Percentiles rank a stretch among this genome's conserved stretches.
These are phyloP conservation scores for Vitis cinerea DNA, from an alignment of 164 flowering plant genomes.

Conservation along the genomic window DNA sequence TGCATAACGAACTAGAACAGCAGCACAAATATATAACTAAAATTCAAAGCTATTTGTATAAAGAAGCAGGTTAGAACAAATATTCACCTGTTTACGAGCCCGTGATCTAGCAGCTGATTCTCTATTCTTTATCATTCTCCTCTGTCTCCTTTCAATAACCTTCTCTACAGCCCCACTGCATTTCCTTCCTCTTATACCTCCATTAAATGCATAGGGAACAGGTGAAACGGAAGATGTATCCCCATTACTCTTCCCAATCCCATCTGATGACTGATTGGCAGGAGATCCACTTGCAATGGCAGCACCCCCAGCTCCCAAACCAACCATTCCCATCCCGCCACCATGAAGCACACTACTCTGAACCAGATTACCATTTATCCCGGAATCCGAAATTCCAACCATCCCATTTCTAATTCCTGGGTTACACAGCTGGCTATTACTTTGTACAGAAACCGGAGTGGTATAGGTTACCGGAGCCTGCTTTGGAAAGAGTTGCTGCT, in stretches of 20 bases:
- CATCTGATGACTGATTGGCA: constrained; percentile 73
- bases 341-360: constrained; percentile 35
- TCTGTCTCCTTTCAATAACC: constrained; percentile 69
- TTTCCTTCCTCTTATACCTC: constrained; percentile 58
- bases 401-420: constrained; percentile 51
- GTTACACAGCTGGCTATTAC: constrained; percentile 38
- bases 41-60: background rate
- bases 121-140: constrained; percentile 69
- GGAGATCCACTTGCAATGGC: constrained; percentile 57
- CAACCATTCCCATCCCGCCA: constrained; percentile 60
- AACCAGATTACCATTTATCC: constrained; percentile 35
- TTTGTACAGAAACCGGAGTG: constrained; percentile 33
- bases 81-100: constrained; percentile 66
- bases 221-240: constrained; percentile 83
- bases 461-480: constrained; percentile 42
- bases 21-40: too few species aligned
- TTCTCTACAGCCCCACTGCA: constrained; percentile 46
- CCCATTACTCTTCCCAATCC: constrained; percentile 66
- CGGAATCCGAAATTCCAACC: constrained; percentile 45
- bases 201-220: constrained; percentile 69
- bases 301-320: constrained; percentile 50
- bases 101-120: constrained; percentile 76
- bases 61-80: background rate
- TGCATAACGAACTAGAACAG: too few species aligned
- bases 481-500: constrained; percentile 27